Evolutionary conservation across 2,329 filamentous ascomycete genomes (phyloP), one percentile per base, ranked within the genome.

Genomic region (Aspergillus sp.): DNA sequence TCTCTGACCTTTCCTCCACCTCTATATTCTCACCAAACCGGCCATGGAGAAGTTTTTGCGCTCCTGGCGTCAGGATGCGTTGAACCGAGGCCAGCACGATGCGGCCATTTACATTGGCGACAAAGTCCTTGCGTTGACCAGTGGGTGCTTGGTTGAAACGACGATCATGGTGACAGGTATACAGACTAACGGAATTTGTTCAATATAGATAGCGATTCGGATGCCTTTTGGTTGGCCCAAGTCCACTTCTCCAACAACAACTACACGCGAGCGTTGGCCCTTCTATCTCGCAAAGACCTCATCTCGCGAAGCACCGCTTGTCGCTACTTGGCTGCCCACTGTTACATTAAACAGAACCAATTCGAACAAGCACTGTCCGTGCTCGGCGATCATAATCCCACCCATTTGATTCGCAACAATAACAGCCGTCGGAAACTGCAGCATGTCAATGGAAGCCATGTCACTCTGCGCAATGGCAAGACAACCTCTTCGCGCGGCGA

Each of bases 181-280:
- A 19, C 19, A 19, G 19, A 19, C 19, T 19, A 19, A 19, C 19
- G 19, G 2, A 19, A 19, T 19, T 19, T 19, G 19, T 19, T 19
- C 19, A 19, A 4, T 7, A 13, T 34, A 96, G 93, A 90, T 61
- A 87, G 91, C 65, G 90, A 95, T 60, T 85, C 88, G 52, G 93
- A 98, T 66, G 91, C 90, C 33, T 95, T 95, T 63, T 96, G 90
- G 86, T 84, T 98, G 35, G 93, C 93, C n/a, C 91, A 97, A 69
- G 89, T 95, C 32, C 91, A 98, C 69, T 98, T 97, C 70, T 86
- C 85, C 40, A 93, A 89, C 39, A 90, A 89, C 57, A 95, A 97
- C 73, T 96, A 95, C 67, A 93, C 86, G 7, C 86, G 93, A 58
- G 90, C 93, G 3, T 85, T 95, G 58, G 80, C 88, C 26, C 87